Base-by-base conservation (phyloP, 2,329 filamentous ascomycete genomes). In the Drechslerella dactyloides region DNA sequence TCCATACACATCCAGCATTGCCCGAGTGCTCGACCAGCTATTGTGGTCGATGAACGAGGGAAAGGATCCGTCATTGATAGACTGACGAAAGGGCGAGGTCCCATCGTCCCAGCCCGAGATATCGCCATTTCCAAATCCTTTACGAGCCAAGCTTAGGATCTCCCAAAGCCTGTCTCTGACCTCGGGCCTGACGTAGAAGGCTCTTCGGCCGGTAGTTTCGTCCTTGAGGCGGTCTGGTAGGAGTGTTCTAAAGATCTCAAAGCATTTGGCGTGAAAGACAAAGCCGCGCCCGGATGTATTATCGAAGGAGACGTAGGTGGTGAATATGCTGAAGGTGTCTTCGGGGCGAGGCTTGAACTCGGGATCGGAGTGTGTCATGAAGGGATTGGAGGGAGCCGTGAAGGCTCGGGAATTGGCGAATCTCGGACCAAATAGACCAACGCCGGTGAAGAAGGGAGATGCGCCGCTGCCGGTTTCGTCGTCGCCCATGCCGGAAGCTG, bases 91-190 rank as follows among this genome's bases (percentile, higher is more conserved):
- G 8, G 68, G 68, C 15, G 68, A 72, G 1, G 60, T 64, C 11
- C 68, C 68, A 33, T 72, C 68, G 24, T 72, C 68, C 68, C 68
- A 72, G 23, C 68, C 60, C 27, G 68, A 65, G 19, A 72, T 72
- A 57, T 72, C 68, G 5, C 54, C 60, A 17, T 61, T 72, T 2
- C 56, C 60, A 48, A 72, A 72, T 21, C 68, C 60, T 19, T 65
- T 65, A 24, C 68, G 68, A 42, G 64, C 60, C 33, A 65, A 19
- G 19, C 68, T 65, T 35, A 72, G 44, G 40, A 72, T 72, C 33
- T 72, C 68, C 68, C 68, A 72, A 17, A 72, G 27, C 50, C 68
- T 55, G 30, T 72, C 68, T 56, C 54, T 54, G 21, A 72, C 60
- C 40, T 72, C 68, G 10, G 68, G 60, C 23, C 64, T 65, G n/a